Base-by-base conservation (phyloP, 176 grass and related monocot species). In the Areca catechu region DNA sequence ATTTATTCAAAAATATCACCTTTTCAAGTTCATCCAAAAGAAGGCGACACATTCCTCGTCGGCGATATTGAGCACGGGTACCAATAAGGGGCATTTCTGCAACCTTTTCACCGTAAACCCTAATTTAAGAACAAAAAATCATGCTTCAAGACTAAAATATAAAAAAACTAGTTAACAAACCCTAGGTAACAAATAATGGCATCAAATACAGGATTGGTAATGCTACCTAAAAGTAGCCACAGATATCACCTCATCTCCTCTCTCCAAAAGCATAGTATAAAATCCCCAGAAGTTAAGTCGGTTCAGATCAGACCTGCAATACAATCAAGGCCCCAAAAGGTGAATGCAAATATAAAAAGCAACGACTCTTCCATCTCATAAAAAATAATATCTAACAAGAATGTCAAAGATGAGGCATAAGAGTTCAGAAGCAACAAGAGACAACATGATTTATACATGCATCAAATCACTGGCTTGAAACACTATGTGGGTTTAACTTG, bases 11-110 rank as follows among this genome's bases (percentile, higher is more conserved):
- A 64, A 51, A 17, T n/a, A 4, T 63, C 49, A 66, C 63, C 63
- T 52, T 66, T 53, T 66, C 63, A 19, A 66, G 48, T 66, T 66
- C 63, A 27, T 53, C 21, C 22, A 66, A 51, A 20, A 66, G 21
- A 51, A 66, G 49, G 49, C 51, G 63, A 49, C 63, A 66, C 63
- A 66, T 66, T 66, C 63, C 63, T 66, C 30, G 63, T 15, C 63
- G 49, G 16, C 63, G 63, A 53, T 66, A 66, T 19, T 52, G 22
- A n/a, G 22, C 14, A 27, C 19, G 16, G 20, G 63, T 66, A 53
- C 22, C 48, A 52, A 66, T 12, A 28, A 66, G 22, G 51, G 63
- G 63, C 49, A 66, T 52, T 66, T 66, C 63, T 27, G 63, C 63
- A 19, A 52, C 25, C 63, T 66, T 66, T 28, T 28, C 20, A 27